Percentiles rank a stretch among this genome's conserved stretches.
phyloP scores from a whole-genome alignment of 2,329 filamentous ascomycete species.

The Ilyonectria robusta region DNA sequence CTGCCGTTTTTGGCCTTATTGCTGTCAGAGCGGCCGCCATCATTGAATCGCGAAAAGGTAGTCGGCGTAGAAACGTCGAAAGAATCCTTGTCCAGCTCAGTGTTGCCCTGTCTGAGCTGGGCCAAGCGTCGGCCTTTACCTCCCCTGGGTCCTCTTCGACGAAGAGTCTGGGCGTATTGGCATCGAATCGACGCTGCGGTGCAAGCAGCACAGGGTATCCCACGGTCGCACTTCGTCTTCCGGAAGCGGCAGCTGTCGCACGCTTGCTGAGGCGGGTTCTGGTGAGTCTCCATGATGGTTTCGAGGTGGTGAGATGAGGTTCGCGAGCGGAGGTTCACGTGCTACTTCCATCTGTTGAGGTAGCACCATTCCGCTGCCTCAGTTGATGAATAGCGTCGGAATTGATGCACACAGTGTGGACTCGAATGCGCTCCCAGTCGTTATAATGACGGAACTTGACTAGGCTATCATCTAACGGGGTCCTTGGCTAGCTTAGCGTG shows the following conservation, averaged over 20 bases:
- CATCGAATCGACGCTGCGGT: slow-evolving; percentile 25
- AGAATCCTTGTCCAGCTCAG: slow-evolving; percentile 13
- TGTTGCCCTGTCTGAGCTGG: slow-evolving; percentile 35
- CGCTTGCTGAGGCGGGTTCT: slow-evolving; percentile 18
- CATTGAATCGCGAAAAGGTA: not conserved
- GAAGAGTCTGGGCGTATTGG: slow-evolving; percentile 33
- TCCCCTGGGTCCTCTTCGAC: slow-evolving; percentile 37
- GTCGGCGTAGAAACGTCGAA: slow-evolving; percentile 1
- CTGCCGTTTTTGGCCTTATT: not conserved
- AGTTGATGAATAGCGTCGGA: not conserved
- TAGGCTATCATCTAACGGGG: not conserved
- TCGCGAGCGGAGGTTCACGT: not conserved
- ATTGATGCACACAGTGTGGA: not conserved
- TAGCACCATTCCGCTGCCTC: too few relatives aligned
- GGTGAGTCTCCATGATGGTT: not conserved
- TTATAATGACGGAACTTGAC: too few relatives aligned
- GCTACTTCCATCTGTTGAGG: not conserved
- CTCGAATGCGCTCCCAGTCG: too few relatives aligned
- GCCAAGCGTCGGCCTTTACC: slow-evolving; percentile 39
- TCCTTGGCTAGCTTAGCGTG: not conserved
- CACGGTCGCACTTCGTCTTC: slow-evolving; percentile 47
- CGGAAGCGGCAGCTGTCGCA: slow-evolving; percentile 39
- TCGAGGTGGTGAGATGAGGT: not conserved
- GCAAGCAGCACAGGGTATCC: slow-evolving; percentile 38
- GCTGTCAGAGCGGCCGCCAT: not conserved